These are phyloP conservation scores for Fonsecaea erecta DNA, from an alignment of 2,329 filamentous ascomycete genomes.

Conservation along the genomic window DNA sequence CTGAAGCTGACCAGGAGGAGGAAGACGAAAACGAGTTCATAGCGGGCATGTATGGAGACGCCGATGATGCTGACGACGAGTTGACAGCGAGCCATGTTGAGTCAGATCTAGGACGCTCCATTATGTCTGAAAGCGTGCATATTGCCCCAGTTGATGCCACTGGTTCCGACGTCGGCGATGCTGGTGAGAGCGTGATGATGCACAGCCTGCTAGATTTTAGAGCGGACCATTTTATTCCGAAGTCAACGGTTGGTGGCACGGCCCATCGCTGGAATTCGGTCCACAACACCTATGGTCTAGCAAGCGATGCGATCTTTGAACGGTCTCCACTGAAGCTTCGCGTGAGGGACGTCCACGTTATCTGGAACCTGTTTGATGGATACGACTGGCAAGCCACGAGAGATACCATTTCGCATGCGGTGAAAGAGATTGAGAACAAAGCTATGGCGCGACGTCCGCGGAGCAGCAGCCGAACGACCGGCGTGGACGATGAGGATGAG, in stretches of 20 bases:
- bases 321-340: slow-evolving; percentile 75
- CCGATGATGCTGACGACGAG: slow-evolving; percentile 47
- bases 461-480: slow-evolving; percentile 60
- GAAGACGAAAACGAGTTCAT: slow-evolving; percentile 43
- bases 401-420: slow-evolving; percentile 82
- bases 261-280: slow-evolving; percentile 81
- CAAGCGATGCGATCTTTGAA: slow-evolving; percentile 64
- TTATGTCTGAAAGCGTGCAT: slow-evolving; percentile 42
- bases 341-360: slow-evolving; percentile 85
- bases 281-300: slow-evolving; percentile 73
- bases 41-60: slow-evolving; percentile 40
- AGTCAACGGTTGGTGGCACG: slow-evolving; percentile 64
- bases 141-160: slow-evolving; percentile 58
- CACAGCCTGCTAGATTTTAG: slow-evolving; percentile 66
- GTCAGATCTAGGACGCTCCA: slow-evolving; percentile 45
- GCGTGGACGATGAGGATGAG: slow-evolving; percentile 70
- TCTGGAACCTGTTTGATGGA: slow-evolving; percentile 97
- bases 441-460: slow-evolving; percentile 74
- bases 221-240: slow-evolving; percentile 75
- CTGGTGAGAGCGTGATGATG: slow-evolving; percentile 39
- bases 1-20: slow-evolving; percentile 48
- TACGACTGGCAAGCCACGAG: slow-evolving; percentile 94
- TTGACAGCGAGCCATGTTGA: slow-evolving; percentile 40
- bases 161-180: slow-evolving; percentile 51
- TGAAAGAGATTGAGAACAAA: slow-evolving; percentile 82